Percentiles rank a stretch among this genome's conserved stretches.
Evolutionary conservation across 2,329 filamentous ascomycete species (phyloP).

Genomic region (Fusarium fracticaudum): DNA sequence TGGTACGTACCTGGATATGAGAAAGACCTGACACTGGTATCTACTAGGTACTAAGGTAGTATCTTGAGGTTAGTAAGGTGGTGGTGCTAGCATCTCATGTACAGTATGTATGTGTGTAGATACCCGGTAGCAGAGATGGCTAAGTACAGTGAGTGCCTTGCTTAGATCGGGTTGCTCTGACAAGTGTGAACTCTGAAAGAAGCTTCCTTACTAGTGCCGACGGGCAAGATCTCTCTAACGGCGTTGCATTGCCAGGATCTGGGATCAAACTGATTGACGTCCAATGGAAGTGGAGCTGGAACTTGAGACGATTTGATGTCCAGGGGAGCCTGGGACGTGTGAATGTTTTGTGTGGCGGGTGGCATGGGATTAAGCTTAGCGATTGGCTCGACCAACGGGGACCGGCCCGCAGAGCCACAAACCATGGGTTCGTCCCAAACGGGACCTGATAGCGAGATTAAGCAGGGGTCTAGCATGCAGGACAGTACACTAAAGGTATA

Average conservation of each 20-base stretch:
- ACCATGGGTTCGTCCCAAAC: conserved; percentile 11
- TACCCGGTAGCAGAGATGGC: neutral
- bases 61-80: neutral
- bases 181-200: conserved; percentile 6
- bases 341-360: neutral
- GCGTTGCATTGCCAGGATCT: conserved; percentile 25
- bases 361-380: neutral
- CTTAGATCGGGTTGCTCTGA: conserved; percentile 7
- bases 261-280: neutral
- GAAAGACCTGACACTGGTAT: neutral
- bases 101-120: neutral
- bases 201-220: conserved; percentile 4
- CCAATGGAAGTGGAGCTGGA: neutral
- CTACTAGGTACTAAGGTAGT: neutral
- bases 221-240: conserved; percentile 31
- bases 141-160: neutral
- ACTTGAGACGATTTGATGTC: conserved; percentile 1
- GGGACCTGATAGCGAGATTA: conserved; percentile 34
- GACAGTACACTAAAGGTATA: neutral
- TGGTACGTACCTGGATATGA: neutral
- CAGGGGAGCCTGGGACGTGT: neutral
- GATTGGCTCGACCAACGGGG: conserved; percentile 13
- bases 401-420: conserved; percentile 29
- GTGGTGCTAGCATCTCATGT: conserved; percentile 4
- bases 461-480: conserved; percentile 20